phyloP scores from a whole-genome alignment of 108 stramenopile genomes.

The Skeletonema potamos region DNA sequence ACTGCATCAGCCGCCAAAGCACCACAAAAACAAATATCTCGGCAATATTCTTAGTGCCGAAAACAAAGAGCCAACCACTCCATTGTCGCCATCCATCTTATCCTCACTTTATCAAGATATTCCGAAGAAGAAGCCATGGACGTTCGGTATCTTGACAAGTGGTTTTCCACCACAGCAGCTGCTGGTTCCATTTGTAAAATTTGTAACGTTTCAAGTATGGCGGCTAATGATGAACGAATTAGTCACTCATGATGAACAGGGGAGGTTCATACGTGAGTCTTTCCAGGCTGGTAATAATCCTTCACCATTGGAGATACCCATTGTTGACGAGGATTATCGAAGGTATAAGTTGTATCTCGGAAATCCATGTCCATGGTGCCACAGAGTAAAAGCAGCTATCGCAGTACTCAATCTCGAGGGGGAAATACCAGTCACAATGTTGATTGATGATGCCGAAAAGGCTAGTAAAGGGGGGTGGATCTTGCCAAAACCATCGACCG shows the following conservation, averaged over 20 bases:
- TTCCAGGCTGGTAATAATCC: slow-evolving; percentile 50
- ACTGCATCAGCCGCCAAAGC: neutral
- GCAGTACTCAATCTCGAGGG: slow-evolving; percentile 50
- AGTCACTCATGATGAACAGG: slow-evolving; percentile 46
- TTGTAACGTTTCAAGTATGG: slow-evolving; percentile 54
- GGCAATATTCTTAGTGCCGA: neutral
- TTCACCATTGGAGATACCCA: slow-evolving; percentile 22
- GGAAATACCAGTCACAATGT: slow-evolving; percentile 56
- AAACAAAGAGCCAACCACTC: neutral
- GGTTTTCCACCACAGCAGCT: slow-evolving; percentile 55
- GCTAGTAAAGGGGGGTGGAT: slow-evolving; percentile 90
- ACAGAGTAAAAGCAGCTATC: slow-evolving; percentile 54
- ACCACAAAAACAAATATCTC: too few species aligned
- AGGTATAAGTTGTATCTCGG: slow-evolving; percentile 92
- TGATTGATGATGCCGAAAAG: slow-evolving; percentile 81
- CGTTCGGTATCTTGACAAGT: slow-evolving; percentile 48
- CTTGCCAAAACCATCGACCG: slow-evolving; percentile 32
- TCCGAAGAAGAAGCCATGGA: slow-evolving; percentile 42
- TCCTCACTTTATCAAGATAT: slow-evolving; percentile 20
- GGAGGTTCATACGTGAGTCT: slow-evolving; percentile 48
- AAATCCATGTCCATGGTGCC: slow-evolving; percentile 90
- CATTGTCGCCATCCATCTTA: neutral
- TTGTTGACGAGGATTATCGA: slow-evolving; percentile 40
- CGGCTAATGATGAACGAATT: slow-evolving; percentile 51
- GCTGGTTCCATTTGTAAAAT: slow-evolving; percentile 49